Conservation (phyloP, 2,329 filamentous ascomycete genomes). For the Ustulina deusta region DNA sequence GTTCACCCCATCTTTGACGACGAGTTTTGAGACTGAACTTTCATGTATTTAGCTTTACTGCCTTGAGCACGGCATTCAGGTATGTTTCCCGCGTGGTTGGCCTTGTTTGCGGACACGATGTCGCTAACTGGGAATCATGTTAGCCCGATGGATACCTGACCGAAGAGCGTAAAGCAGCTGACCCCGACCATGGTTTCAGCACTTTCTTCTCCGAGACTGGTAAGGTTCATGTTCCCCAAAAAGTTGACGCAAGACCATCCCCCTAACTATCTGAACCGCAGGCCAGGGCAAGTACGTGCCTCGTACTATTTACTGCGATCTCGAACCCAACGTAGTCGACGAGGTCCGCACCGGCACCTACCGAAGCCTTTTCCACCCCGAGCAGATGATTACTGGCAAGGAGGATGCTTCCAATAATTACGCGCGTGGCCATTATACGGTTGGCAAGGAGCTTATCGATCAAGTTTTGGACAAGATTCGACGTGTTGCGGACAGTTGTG, state of each 20-base stretch:
- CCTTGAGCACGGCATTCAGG: constrained; percentile 99
- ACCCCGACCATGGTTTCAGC: constrained; percentile 97
- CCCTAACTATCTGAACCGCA: constrained; percentile 54
- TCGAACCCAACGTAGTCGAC: constrained; percentile 99
- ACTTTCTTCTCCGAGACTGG: constrained; percentile 99
- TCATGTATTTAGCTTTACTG: constrained; percentile 85
- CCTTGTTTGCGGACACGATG: constrained; percentile 18
- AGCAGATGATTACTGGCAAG: constrained; percentile 99
- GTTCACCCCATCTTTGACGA: constrained; percentile 45
- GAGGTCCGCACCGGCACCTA: constrained; percentile 98
- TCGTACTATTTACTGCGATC: constrained; percentile 99
- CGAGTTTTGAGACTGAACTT: constrained; percentile 33
- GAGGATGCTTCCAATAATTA: constrained; percentile 99
- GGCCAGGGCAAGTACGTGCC: constrained; percentile 99
- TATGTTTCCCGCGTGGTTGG: constrained; percentile 61
- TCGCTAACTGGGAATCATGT: constrained; percentile 47
- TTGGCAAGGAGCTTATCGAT: constrained; percentile 99
- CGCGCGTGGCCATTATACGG: constrained; percentile 98
- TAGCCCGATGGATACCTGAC: constrained; percentile 99
- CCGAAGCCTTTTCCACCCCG: constrained; percentile 96
- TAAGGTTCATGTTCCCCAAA: constrained; percentile 58
- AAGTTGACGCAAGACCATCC: constrained; percentile 30
- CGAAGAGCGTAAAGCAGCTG: constrained; percentile 93
- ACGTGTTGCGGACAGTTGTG: constrained; percentile 97
- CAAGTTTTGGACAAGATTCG: constrained; percentile 97